Evolutionary conservation across 116 monocot genomes (phyloP).

Genomic region (Iris pallida): DNA sequence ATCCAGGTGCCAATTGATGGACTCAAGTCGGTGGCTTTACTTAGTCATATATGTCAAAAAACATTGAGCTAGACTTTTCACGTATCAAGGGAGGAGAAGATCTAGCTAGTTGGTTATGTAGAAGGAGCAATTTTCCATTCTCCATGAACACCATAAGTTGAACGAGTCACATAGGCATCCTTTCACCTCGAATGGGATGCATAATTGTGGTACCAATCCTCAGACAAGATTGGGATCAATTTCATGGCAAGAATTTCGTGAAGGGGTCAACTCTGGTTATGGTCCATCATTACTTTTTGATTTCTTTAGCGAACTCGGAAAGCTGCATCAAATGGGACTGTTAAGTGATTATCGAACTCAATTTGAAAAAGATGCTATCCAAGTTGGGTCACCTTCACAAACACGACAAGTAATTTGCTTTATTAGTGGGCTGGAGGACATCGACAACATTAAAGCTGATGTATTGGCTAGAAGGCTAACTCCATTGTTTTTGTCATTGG

Average conservation of each 20-base stretch:
- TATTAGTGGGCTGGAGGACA: neutral
- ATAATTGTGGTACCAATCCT: neutral
- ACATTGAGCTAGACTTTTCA: neutral
- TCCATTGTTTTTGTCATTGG: neutral
- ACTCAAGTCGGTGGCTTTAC: too few species aligned
- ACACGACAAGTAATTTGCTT: neutral
- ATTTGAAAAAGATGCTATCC: neutral
- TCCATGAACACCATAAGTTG: neutral
- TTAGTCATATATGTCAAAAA: too few species aligned
- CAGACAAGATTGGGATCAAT: too few species aligned
- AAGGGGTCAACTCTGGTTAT: neutral
- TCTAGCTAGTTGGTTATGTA: neutral
- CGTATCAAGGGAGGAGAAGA: neutral
- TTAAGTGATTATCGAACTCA: too few species aligned
- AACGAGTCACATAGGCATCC: neutral
- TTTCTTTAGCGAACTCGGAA: neutral
- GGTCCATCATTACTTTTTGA: neutral
- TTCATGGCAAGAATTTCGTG: neutral
- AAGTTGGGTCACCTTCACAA: neutral
- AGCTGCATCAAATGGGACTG: neutral
- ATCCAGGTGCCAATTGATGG: too few species aligned
- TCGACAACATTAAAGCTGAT: neutral
- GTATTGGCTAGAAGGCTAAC: neutral
- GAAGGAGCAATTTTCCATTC: neutral
- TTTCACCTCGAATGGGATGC: neutral